Percentiles rank a stretch among this genome's conserved stretches.
Evolutionary conservation across 257 asterid species (phyloP).

Genomic region (Ilex aquifolium): DNA sequence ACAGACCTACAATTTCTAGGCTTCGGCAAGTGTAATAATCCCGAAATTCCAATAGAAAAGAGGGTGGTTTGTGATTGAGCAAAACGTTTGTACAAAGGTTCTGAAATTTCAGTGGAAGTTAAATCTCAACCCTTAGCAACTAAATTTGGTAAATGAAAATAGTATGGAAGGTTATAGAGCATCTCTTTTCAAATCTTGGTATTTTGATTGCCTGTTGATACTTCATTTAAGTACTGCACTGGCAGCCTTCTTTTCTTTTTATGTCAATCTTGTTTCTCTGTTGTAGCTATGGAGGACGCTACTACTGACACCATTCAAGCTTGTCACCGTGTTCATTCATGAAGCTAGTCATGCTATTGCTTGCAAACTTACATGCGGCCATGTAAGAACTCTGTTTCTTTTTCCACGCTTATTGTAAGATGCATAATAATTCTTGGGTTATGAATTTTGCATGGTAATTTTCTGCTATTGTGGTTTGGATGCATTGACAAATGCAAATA

Average conservation of each 20-base stretch:
- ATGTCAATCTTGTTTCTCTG: neutral
- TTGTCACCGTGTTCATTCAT: conserved; percentile 34
- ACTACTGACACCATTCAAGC: conserved; percentile 35
- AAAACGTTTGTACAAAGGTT: no score
- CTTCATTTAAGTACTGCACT: neutral
- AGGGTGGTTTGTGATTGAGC: neutral
- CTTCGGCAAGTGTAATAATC: no score
- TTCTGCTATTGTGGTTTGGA: no score
- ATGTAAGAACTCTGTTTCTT: conserved; percentile 16
- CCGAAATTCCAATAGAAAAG: neutral
- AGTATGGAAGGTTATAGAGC: neutral
- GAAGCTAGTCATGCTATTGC: conserved; percentile 48
- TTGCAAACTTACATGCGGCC: conserved; percentile 41
- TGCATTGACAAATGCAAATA: no score
- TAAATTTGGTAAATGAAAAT: neutral
- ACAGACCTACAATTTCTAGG: no score
- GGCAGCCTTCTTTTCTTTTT: neutral
- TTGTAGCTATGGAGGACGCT: conserved; percentile 39
- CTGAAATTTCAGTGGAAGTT: neutral
- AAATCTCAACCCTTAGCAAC: neutral
- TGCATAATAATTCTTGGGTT: no score
- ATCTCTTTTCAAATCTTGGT: neutral
- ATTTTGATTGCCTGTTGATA: neutral
- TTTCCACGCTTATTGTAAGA: neutral
- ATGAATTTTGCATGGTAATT: no score